Conservation (phyloP, 1,284 basidiomycete genomes). For the Malassezia psittaci region DNA sequence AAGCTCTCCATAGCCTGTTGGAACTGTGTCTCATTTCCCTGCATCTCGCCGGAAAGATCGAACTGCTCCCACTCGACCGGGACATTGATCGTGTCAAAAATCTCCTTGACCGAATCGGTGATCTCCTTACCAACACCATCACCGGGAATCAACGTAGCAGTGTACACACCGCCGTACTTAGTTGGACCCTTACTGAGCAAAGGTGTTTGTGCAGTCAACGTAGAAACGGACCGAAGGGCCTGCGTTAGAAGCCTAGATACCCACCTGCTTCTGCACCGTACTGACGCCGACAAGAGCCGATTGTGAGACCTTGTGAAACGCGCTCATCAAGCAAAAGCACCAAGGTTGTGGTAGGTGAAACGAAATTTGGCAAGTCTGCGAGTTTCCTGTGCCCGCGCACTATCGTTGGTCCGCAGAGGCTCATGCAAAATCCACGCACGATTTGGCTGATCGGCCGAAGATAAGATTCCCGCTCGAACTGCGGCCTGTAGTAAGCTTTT, state of each 20-base stretch:
- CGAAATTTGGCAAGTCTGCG: neutral
- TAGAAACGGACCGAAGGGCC: conserved; percentile 55
- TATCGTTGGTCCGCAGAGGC: neutral
- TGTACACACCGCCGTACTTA: conserved; percentile 78
- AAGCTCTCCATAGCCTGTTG: conserved; percentile 84
- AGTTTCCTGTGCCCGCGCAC: conserved; percentile 1
- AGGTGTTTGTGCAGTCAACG: conserved; percentile 68
- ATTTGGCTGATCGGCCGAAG: conserved; percentile 1
- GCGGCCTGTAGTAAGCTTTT: neutral
- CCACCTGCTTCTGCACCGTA: conserved; percentile 8
- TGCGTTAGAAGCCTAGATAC: conserved; percentile 14
- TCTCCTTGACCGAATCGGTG: conserved; percentile 96
- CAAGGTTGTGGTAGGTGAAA: neutral
- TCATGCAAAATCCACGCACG: neutral
- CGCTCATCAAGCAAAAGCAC: conserved; percentile 4
- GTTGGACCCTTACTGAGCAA: conserved; percentile 69
- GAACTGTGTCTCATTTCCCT: conserved; percentile 85
- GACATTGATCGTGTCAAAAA: conserved; percentile 92
- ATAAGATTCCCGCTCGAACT: neutral
- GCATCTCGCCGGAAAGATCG: conserved; percentile 91
- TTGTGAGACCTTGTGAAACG: conserved; percentile 13
- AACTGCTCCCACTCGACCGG: conserved; percentile 99
- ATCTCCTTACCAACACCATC: conserved; percentile 78
- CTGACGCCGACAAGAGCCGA: conserved; percentile 2
- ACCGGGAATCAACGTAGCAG: conserved; percentile 48